Evolutionary conservation across 2,329 filamentous ascomycete genomes (phyloP).

Genomic region (Colletotrichum plurivorum): DNA sequence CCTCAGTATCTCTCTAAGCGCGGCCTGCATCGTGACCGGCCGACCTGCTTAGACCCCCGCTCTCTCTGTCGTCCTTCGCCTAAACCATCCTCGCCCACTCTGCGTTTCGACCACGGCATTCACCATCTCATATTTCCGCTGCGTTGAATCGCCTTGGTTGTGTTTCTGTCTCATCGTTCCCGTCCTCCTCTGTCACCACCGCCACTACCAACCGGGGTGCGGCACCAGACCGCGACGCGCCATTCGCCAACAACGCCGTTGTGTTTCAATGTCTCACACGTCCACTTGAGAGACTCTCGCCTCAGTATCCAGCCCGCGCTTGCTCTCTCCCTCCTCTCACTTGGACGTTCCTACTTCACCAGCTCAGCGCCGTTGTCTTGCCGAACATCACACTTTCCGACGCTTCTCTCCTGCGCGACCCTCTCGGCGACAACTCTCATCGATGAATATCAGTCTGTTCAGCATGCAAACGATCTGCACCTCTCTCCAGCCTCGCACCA

Average conservation of each 20-base stretch:
- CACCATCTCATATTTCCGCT: conserved; percentile 10
- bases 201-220: conserved; percentile 4
- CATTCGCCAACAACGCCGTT: conserved; percentile 26
- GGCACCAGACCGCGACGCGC: conserved; percentile 18
- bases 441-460: conserved; percentile 30
- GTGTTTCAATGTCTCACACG: conserved; percentile 36
- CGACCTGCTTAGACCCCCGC: conserved; percentile 1
- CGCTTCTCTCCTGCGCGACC: not conserved
- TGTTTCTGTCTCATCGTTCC: conserved; percentile 28
- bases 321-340: not conserved
- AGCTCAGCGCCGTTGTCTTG: not conserved
- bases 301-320: conserved; percentile 3
- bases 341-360: conserved; percentile 9
- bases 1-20: not conserved
- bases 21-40: conserved; percentile 24
- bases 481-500: conserved; percentile 24
- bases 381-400: not conserved
- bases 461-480: conserved; percentile 38
- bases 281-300: conserved; percentile 30
- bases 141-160: not conserved
- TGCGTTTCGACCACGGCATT: conserved; percentile 3
- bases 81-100: not conserved
- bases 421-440: conserved; percentile 10
- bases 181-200: conserved; percentile 12
- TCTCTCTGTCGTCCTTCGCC: not conserved